These are phyloP conservation scores for Lentinus brumalis DNA, from an alignment of 768 basidiomycete genomes.

Conservation along the genomic window DNA sequence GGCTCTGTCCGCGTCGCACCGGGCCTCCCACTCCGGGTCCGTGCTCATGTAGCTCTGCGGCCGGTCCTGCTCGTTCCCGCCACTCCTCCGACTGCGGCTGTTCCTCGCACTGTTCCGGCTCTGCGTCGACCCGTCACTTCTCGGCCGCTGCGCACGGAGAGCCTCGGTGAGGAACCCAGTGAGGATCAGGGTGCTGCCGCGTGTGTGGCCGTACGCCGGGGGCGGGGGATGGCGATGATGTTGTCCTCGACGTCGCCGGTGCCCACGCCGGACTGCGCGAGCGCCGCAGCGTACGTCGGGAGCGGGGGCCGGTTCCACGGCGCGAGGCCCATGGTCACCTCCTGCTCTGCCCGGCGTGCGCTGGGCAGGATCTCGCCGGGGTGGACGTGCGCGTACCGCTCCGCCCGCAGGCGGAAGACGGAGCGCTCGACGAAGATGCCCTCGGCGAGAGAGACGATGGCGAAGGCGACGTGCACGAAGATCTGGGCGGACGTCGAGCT, in stretches of 20 bases:
- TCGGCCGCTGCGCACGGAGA: conserved; percentile 46
- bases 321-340: conserved; percentile 35
- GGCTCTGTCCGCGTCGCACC: conserved; percentile 55
- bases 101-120: conserved; percentile 17
- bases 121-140: conserved; percentile 3
- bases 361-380: conserved; percentile 51
- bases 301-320: conserved; percentile 75
- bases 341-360: conserved; percentile 28
- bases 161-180: conserved; percentile 52
- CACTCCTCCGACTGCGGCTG: conserved; percentile 26
- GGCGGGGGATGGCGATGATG: conserved; percentile 67
- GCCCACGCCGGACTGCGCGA: conserved; percentile 67
- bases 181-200: conserved; percentile 66
- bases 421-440: conserved; percentile 65
- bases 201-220: conserved; percentile 76
- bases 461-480: conserved; percentile 67
- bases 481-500: conserved; percentile 33
- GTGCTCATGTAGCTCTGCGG: conserved; percentile 57
- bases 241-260: conserved; percentile 79
- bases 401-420: conserved; percentile 64
- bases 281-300: conserved; percentile 69
- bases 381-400: conserved; percentile 60
- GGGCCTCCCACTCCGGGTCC: conserved; percentile 60
- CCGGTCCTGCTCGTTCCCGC: conserved; percentile 35
- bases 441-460: conserved; percentile 50